Percentiles rank a stretch among this genome's conserved stretches.
These are phyloP conservation scores for Salix viminalis DNA, from an alignment of 345 rosid genomes.

Conservation along the genomic window DNA sequence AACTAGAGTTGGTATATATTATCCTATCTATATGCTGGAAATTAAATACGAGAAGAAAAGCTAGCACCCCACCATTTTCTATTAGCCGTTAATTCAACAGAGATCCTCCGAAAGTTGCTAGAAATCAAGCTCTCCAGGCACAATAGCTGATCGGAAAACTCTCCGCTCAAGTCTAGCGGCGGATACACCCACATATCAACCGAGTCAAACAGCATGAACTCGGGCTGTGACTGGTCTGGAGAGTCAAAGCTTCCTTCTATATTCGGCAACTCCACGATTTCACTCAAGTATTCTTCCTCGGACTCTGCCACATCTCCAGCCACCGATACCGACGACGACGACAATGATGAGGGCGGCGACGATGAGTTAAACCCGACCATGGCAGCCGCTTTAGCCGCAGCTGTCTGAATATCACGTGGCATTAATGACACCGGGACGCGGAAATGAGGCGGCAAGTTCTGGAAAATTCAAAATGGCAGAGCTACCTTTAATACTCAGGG, in stretches of 20 bases:
- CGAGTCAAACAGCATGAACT: slow-evolving; percentile 17
- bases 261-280: slow-evolving; percentile 26
- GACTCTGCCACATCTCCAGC: slow-evolving; percentile 11
- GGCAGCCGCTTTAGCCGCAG: slow-evolving; percentile 27
- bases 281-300: slow-evolving; percentile 17
- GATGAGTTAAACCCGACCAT: slow-evolving; percentile 16
- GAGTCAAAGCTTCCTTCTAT: slow-evolving; percentile 23
- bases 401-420: slow-evolving; percentile 26
- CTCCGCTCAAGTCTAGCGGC: not conserved
- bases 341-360: not conserved
- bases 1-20: not conserved
- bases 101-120: slow-evolving; percentile 13
- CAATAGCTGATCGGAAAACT: slow-evolving; percentile 17
- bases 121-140: slow-evolving; percentile 15
- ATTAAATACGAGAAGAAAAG: not conserved
- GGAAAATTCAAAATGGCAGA: slow-evolving; percentile 27
- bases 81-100: not conserved
- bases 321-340: slow-evolving; percentile 7
- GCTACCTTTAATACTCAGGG: slow-evolving; percentile 20
- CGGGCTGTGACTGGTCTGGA: not conserved
- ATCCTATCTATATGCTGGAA: not conserved
- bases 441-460: slow-evolving; percentile 10
- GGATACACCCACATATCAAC: slow-evolving; percentile 22
- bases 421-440: slow-evolving; percentile 20
- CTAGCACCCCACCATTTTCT: not conserved